Base-by-base conservation (phyloP, 768 basidiomycete species). In the Phylloporus arenicola region DNA sequence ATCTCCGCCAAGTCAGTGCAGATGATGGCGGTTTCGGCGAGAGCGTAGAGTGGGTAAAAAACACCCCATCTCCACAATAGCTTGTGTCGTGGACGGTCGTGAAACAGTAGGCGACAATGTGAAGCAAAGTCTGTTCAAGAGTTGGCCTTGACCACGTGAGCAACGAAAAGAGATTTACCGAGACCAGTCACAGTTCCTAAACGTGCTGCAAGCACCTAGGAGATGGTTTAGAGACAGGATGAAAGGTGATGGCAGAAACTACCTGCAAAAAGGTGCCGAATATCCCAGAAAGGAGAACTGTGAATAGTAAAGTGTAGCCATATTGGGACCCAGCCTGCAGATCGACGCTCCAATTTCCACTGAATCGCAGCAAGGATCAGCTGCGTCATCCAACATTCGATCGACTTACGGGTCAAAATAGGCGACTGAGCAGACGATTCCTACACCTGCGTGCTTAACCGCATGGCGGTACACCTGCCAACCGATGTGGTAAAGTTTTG, bases 281-380 rank as follows among this genome's bases (percentile, higher is more conserved):
- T 8, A 94, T 55, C 10, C 92, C 92, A 2, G 93, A 74, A 17
- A 96, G 64, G 6, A 96, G 76, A 11, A 98, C 84, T 14, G 90
- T 75, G 68, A 95, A 94, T 27, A 98, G 77, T 13, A 94, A 75
- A 52, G 79, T 80, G 68, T 95, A 96, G 1, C 94, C 92, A 63
- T 78, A 94, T 49, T 83, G 66, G 17, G 87, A 86, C 10, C 92
- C 92, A 1, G 92, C 92, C 67, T 89, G 85, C 8, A 94, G 72
- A 70, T 93, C 92, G 14, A 92, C 91, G 16, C 86, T 82, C 92
- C 91, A 92, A 61, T 93, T 94, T 25, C 91, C 88, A 17, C 84
- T 86, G 47, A 14, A 4, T 22, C 25, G 34, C 29, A 31, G 29
- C 41, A 24, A 38, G 37, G 33, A 41, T 51, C 34, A 55, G 39